These are phyloP conservation scores for Chalaropsis ovoidea DNA, from an alignment of 2,329 filamentous ascomycete species.

Conservation along the genomic window DNA sequence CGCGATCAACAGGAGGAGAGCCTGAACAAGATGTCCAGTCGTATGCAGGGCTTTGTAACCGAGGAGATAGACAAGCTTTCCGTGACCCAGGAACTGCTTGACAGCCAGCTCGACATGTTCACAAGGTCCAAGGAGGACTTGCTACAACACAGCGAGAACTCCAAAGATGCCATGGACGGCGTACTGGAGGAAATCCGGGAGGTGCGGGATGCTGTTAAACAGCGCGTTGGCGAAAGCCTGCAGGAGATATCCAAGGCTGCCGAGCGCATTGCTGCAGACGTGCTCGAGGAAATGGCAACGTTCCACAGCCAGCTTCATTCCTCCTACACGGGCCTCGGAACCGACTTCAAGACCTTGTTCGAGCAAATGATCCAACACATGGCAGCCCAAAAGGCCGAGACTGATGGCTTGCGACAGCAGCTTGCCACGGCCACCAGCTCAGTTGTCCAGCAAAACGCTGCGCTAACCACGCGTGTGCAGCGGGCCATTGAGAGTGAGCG, in stretches of 20 bases:
- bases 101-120: constrained; percentile 59
- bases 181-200: constrained; percentile 63
- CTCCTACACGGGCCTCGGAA: constrained; percentile 73
- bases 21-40: constrained; percentile 54
- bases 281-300: constrained; percentile 22
- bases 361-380: constrained; percentile 69
- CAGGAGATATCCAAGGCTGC: constrained; percentile 20
- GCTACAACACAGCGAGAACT: constrained; percentile 54
- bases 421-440: constrained; percentile 15
- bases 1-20: constrained; percentile 61
- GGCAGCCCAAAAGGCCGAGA: constrained; percentile 32
- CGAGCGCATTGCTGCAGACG: constrained; percentile 21
- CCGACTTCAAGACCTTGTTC: constrained; percentile 77
- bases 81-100: constrained; percentile 58
- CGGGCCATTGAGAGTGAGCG: constrained; percentile 62
- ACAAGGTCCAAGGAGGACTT: constrained; percentile 58
- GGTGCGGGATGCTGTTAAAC: constrained; percentile 79
- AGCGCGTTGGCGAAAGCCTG: constrained; percentile 20
- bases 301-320: constrained; percentile 52
- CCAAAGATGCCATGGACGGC: constrained; percentile 79
- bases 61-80: constrained; percentile 44
- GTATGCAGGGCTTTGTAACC: constrained; percentile 67
- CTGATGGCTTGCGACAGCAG: constrained; percentile 20
- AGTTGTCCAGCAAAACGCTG: constrained; percentile 49
- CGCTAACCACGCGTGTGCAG: constrained; percentile 63